Percentiles rank a stretch among this genome's conserved stretches.
Evolutionary conservation across 208 protist genomes (phyloP).

Genomic region (Leishmania arabica): DNA sequence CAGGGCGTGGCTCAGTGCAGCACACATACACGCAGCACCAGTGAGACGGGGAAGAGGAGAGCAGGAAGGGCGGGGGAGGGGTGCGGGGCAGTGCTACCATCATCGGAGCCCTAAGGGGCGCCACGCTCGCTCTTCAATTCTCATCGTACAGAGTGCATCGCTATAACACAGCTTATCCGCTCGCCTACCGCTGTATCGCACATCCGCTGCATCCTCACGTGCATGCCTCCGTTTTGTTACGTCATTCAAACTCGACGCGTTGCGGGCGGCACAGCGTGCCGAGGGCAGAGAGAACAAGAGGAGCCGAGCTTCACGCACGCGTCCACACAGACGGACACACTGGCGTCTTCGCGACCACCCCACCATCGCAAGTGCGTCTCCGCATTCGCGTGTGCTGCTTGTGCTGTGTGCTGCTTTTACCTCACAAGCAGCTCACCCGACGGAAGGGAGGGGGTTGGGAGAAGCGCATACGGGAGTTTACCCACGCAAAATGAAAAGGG

Average conservation of each 20-base stretch:
- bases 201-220: not conserved
- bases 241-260: not conserved
- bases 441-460: not conserved
- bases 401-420: not conserved
- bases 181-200: not conserved
- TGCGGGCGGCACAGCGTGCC: not conserved
- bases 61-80: not conserved
- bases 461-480: not conserved
- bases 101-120: not conserved
- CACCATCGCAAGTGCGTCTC: not conserved
- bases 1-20: not conserved
- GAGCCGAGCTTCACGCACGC: not conserved
- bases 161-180: not conserved
- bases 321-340: not conserved
- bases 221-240: not conserved
- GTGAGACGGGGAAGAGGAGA: not conserved
- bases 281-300: not conserved
- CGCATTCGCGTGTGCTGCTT: not conserved
- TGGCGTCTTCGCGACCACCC: not conserved
- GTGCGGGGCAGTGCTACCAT: not conserved
- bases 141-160: too few relatives aligned
- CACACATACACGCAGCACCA: not conserved
- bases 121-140: too few relatives aligned
- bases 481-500: not conserved
- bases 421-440: not conserved